phyloP scores from a whole-genome alignment of 805 yeast species.

The Sungouiella blattae region DNA sequence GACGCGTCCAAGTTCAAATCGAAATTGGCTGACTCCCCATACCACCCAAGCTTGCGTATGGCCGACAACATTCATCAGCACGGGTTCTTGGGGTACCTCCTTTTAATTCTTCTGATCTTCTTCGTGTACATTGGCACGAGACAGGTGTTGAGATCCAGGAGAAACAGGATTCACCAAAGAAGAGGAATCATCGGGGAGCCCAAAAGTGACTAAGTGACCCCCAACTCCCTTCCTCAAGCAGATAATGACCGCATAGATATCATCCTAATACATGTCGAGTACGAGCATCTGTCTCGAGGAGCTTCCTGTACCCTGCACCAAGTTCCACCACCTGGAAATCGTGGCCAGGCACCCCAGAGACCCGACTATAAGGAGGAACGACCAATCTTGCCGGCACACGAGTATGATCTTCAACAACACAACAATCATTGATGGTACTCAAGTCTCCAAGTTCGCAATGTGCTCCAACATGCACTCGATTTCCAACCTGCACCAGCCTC shows the following conservation, averaged over 20 bases:
- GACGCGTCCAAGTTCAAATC: conserved; percentile 11
- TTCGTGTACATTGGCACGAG: conserved; percentile 3
- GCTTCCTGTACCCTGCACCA: conserved; percentile 29
- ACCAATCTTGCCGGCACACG: conserved; percentile 39
- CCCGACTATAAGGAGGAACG: conserved; percentile 53
- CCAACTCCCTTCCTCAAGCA: not conserved
- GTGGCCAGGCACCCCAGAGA: conserved; percentile 37
- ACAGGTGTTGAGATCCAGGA: conserved; percentile 1
- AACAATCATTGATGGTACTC: conserved; percentile 49
- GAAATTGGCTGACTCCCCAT: conserved; percentile 45
- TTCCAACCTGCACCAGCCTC: conserved; percentile 42
- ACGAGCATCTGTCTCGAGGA: conserved; percentile 36
- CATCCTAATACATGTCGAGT: conserved; percentile 12
- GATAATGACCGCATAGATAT: conserved; percentile 7
- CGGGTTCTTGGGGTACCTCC: conserved; percentile 43
- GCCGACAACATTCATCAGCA: conserved; percentile 43
- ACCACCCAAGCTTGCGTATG: conserved; percentile 30
- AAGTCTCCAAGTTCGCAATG: conserved; percentile 34
- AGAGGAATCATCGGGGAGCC: conserved; percentile 14
- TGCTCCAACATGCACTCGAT: conserved; percentile 45
- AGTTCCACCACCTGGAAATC: conserved; percentile 24
- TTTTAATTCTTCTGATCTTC: conserved; percentile 8
- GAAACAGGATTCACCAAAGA: not conserved
- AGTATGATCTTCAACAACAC: conserved; percentile 41
- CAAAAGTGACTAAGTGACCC: conserved; percentile 10